A percentile compares a stretch with the other conserved stretches of the same genome.
phyloP scores from a whole-genome alignment of 2,329 filamentous ascomycete species.

The Xylariales sp. region DNA sequence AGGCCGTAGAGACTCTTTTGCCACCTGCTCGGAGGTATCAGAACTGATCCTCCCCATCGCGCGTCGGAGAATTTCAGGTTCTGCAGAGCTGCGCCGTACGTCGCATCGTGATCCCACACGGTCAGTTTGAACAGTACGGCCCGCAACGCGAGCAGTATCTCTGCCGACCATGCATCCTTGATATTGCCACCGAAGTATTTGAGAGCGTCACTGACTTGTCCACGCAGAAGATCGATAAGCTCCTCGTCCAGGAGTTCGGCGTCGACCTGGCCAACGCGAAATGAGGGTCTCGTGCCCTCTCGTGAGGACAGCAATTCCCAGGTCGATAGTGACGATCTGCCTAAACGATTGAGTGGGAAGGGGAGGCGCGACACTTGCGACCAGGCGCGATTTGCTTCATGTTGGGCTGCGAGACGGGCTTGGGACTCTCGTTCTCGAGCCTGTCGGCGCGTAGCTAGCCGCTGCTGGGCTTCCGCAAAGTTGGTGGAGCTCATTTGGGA shows the following conservation, averaged over 20 bases:
- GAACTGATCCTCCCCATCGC: constrained; percentile 55
- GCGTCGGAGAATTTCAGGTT: constrained; percentile 89
- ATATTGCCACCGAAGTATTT: constrained; percentile 76
- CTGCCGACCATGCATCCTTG: constrained; percentile 80
- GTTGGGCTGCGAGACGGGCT: constrained; percentile 46
- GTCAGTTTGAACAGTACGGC: constrained; percentile 87
- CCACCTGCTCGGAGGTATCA: constrained; percentile 67
- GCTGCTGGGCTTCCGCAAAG: constrained; percentile 86
- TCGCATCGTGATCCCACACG: constrained; percentile 94
- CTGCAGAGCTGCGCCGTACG: constrained; percentile 88
- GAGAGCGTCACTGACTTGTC: constrained; percentile 80
- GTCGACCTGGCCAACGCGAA: constrained; percentile 93
- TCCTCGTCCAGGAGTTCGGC: constrained; percentile 94
- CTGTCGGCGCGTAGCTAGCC: constrained; percentile 74
- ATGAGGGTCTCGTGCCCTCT: constrained; percentile 77
- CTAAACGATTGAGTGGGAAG: constrained; percentile 57
- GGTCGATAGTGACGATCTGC: constrained; percentile 40
- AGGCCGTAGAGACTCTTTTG: constrained; percentile 85
- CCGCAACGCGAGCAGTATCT: constrained; percentile 74
- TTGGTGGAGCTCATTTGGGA: constrained; percentile 49
- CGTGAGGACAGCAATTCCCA: constrained; percentile 72
- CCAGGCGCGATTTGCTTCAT: constrained; percentile 49
- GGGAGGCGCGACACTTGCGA: constrained; percentile 54
- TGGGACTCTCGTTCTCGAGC: constrained; percentile 65
- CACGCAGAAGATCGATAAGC: constrained; percentile 76